phyloP scores from a whole-genome alignment of 495 filamentous ascomycete species.

The Aspergillus haitiensis region DNA sequence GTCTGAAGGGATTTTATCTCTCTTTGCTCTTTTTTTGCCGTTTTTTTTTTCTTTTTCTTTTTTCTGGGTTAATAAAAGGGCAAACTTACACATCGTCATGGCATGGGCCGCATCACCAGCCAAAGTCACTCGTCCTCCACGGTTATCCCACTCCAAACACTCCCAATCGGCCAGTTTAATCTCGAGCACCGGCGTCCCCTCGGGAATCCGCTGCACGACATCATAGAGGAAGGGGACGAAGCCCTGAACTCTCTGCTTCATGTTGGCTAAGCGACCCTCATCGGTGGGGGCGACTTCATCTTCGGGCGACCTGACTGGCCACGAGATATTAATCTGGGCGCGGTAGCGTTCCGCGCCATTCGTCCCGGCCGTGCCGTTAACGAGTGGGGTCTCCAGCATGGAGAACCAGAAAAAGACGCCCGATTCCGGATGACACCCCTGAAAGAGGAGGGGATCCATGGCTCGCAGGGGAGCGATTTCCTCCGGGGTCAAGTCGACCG shows the following conservation, averaged over 20 bases:
- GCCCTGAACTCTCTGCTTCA: constrained; percentile 50
- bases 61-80: background rate
- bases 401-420: constrained; percentile 55
- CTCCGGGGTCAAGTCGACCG: constrained; percentile 28
- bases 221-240: constrained; percentile 55
- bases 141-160: constrained; percentile 47
- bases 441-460: constrained; percentile 60
- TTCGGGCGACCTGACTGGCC: constrained; percentile 28
- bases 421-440: constrained; percentile 56
- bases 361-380: constrained; percentile 18
- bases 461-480: constrained; percentile 43
- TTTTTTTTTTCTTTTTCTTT: no score
- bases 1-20: no score
- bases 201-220: constrained; percentile 39
- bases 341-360: constrained; percentile 20
- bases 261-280: constrained; percentile 43
- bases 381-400: constrained; percentile 37
- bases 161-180: constrained; percentile 55
- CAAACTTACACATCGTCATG: constrained; percentile 58
- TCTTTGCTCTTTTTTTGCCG: no score
- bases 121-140: constrained; percentile 47
- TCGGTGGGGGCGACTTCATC: constrained; percentile 40
- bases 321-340: constrained; percentile 35
- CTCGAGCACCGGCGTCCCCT: constrained; percentile 45
- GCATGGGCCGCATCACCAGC: constrained; percentile 63